Percentiles rank a stretch among this genome's conserved stretches.
Evolutionary conservation across 148 eudicot species (phyloP).

Genomic region (Camellia granthamiana): DNA sequence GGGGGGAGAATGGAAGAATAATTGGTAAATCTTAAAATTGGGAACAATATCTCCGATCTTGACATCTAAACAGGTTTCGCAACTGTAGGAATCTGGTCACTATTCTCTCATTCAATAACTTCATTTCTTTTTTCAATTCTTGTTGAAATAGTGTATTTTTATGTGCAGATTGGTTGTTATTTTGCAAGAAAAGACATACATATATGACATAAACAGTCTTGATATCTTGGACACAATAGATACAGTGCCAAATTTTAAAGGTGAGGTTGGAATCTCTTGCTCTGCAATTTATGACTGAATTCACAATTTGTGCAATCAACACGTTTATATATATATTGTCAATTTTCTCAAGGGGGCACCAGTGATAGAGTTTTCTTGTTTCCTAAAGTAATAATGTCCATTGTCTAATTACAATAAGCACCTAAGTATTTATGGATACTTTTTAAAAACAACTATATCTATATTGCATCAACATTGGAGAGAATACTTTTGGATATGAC

Average conservation of each 20-base stretch:
- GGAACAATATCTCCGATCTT: neutral
- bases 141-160: slow-evolving; percentile 1
- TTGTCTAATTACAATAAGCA: neutral
- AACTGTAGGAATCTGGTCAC: neutral
- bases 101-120: neutral
- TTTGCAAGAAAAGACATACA: slow-evolving; percentile 69
- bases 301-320: neutral
- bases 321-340: no score
- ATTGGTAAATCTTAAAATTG: neutral
- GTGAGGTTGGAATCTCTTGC: slow-evolving; percentile 31
- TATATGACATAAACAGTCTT: slow-evolving; percentile 72
- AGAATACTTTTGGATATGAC: no score
- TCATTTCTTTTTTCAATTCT: neutral
- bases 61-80: neutral
- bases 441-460: no score
- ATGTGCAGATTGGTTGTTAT: slow-evolving; percentile 76
- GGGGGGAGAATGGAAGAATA: neutral
- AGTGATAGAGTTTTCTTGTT: neutral
- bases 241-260: slow-evolving; percentile 82
- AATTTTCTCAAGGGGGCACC: no score
- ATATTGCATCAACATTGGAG: no score
- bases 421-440: no score
- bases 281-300: neutral
- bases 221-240: slow-evolving; percentile 70
- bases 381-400: neutral